Evolutionary conservation across 768 basidiomycete genomes (phyloP), one percentile per base, ranked within the genome.

Genomic region (Tylopilus subfusipes): DNA sequence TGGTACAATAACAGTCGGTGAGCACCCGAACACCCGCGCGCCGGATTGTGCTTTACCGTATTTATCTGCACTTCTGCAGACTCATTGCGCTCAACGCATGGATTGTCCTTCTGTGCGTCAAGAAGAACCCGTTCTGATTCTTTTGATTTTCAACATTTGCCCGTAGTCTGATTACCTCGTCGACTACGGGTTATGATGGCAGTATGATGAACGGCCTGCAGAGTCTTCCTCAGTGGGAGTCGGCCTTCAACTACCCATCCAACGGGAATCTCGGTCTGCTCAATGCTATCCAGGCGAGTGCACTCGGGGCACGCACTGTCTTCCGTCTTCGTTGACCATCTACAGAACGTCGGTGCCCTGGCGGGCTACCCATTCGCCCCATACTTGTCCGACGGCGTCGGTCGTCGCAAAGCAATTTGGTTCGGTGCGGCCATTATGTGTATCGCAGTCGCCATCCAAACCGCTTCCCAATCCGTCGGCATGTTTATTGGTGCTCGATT

Each of bases 401-500:
- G 89, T 34, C 85, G 89, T 63, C 78, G 84, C 18, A 67, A 69
- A 5, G 76, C 86, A 29, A 77, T 90, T 51, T 82, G 85, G 71
- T 57, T 90, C 38, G 89, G 89, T 56, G 85, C 86, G 11, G 38
- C 65, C 25, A 79, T 88, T 60, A 89, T 90, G 86, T 77, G 81
- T 51, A 68, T 80, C 44, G 89, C 82, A 12, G 83, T 82, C 31
- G 83, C 79, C 21, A 51, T 90, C 21, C 89, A 91, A 55, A 82
- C 85, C 0, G 85, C 86, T 12, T 76, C 87, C 27, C 78, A 82
- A 51, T 85, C 82, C 12, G 78, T 88, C n/a, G 80, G 82, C 52
- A 87, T 89, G 84, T 90, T 90, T 74, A 86, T 90, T 61, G 86
- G 85, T 56, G 85, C 88, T 65, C 84, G 88, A 59, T 86, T 87